Evolutionary conservation across 1,284 basidiomycete genomes (phyloP).

Genomic region (Apiotrichum sp.): DNA sequence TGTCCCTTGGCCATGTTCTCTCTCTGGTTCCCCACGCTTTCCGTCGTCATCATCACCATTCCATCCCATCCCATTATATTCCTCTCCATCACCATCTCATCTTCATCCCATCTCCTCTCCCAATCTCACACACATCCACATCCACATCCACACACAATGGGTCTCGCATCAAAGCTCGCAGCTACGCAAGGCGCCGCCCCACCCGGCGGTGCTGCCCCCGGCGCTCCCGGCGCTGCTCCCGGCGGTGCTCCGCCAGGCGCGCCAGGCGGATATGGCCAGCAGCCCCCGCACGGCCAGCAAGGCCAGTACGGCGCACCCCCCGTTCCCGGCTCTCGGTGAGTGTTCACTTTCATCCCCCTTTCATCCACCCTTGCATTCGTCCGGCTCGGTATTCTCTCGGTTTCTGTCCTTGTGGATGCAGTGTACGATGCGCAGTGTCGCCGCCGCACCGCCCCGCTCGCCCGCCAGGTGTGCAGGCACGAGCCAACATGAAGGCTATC

Average conservation of each 20-base stretch:
- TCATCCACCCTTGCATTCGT: not conserved
- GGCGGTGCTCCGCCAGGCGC: conserved; percentile 16
- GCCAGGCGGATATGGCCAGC: conserved; percentile 14
- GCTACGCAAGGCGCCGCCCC: conserved; percentile 7
- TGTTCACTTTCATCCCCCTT: not conserved
- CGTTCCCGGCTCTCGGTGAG: conserved; percentile 1
- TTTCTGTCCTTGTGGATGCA: too few relatives aligned
- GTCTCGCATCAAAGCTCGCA: conserved; percentile 19
- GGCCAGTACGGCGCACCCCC: conserved; percentile 8
- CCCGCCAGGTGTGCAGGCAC: too few relatives aligned
- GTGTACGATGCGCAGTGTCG: too few relatives aligned
- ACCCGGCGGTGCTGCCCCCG: conserved; percentile 10
- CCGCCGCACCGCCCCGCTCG: too few relatives aligned
- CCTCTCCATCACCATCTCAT: too few relatives aligned
- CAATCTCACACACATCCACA: not conserved
- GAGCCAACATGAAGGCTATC: too few relatives aligned
- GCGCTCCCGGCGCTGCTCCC: conserved; percentile 14
- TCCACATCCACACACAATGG: conserved; percentile 6
- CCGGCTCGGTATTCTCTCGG: not conserved
- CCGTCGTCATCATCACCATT: too few relatives aligned
- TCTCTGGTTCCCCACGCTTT: too few relatives aligned
- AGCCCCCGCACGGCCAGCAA: conserved; percentile 6
- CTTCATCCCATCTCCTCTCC: too few relatives aligned
- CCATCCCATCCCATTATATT: too few relatives aligned
- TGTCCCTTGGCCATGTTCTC: too few relatives aligned